A percentile compares a stretch with the other conserved stretches of the same genome.
These are phyloP conservation scores for Aspergillus sp. DNA, from an alignment of 2,329 filamentous ascomycete genomes.

Conservation along the genomic window DNA sequence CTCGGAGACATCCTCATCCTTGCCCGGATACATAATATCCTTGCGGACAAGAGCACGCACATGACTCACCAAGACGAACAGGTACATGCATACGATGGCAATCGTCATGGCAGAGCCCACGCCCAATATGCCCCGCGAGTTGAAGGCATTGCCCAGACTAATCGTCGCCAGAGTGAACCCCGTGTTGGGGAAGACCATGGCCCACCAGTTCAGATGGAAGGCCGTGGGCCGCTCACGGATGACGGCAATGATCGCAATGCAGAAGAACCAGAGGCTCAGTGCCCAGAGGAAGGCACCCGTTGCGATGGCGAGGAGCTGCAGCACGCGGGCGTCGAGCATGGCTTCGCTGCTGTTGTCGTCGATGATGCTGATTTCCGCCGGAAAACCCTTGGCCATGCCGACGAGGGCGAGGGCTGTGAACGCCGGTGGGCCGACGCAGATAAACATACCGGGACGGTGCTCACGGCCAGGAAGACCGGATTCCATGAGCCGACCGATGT, in stretches of 20 bases:
- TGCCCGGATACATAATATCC: slow-evolving; percentile 52
- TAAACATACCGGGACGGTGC: slow-evolving; percentile 63
- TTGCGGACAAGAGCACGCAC: slow-evolving; percentile 43
- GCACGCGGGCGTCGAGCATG: slow-evolving; percentile 25
- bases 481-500: slow-evolving; percentile 64
- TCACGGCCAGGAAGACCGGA: slow-evolving; percentile 55
- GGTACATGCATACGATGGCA: slow-evolving; percentile 47
- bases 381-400: slow-evolving; percentile 54
- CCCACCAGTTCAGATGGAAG: slow-evolving; percentile 52
- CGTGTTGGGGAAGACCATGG: slow-evolving; percentile 59
- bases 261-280: slow-evolving; percentile 51
- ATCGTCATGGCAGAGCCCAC: slow-evolving; percentile 51
- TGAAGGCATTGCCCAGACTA: slow-evolving; percentile 46
- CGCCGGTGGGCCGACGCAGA: slow-evolving; percentile 65
- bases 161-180: slow-evolving; percentile 55
- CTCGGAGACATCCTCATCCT: slow-evolving; percentile 48
- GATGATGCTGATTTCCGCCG: slow-evolving; percentile 41
- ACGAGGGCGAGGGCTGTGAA: slow-evolving; percentile 65
- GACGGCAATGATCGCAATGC: slow-evolving; percentile 43
- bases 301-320: slow-evolving; percentile 42
- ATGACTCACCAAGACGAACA: slow-evolving; percentile 45
- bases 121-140: slow-evolving; percentile 46
- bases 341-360: slow-evolving; percentile 20
- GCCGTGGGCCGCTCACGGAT: slow-evolving; percentile 34
- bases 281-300: slow-evolving; percentile 57